Evolutionary conservation across 2,329 filamentous ascomycete genomes (phyloP), one percentile per base, ranked within the genome.

Genomic region (Harringtonia lauricola): DNA sequence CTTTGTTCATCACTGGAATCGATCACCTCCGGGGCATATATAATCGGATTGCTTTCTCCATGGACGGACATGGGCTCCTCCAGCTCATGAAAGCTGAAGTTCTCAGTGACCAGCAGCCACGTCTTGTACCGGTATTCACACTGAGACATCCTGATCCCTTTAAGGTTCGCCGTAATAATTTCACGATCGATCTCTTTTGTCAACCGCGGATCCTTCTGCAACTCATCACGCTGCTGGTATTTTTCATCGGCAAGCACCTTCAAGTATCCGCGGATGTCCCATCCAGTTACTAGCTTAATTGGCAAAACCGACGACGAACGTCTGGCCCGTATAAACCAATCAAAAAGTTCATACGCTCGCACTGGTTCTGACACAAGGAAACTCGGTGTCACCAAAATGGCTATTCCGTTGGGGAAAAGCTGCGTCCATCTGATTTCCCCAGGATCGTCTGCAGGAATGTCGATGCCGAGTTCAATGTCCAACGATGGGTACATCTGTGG

Each of bases 1-100:
- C 71, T 77, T 52, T 79, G 72, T 53, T 82, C 78, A 47, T 81
- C 76, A 43, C 74, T 72, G 1, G 67, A 63, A 44, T 78, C 68
- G 37, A 81, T 72, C 2, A 49, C 56, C 4, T 61, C 52, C 14
- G 67, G 66, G 0, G 70, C 71, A 53, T 66, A 69, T 2, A 71
- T 54, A 7, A 79, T 51, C 4, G 65, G 60, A 19, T 54, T 57
- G 8, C 54, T 49, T 7, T 62, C 58, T 44, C 63, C 61, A 28
- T 59, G 55, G 19, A 59, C 54, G 13, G 49, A 55, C 14, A 44
- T 49, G 4, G 46, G 37, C 8, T 52, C 46, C 8, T 40, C 34
- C 15, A 37, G 9, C 5, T 50, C 41, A 15, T 57, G 57, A 14
- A 59, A 50, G 12, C 54, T 48, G 28, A 58, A 50, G n/a, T 61